Conservation (phyloP, 2,329 filamentous ascomycete species). For the Xylaria hypoxylon region DNA sequence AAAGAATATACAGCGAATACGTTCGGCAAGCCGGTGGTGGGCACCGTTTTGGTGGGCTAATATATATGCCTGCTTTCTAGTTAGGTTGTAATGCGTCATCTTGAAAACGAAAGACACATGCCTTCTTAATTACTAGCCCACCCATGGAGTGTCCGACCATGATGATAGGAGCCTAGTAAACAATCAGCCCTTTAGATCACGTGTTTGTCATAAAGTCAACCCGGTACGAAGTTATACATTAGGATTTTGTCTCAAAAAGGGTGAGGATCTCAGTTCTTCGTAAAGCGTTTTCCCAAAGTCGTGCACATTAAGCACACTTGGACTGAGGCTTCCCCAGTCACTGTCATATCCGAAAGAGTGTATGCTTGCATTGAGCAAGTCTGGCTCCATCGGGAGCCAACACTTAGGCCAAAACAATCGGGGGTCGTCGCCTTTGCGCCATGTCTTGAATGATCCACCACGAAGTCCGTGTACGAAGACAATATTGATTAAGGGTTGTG, state of each 20-base stretch:
- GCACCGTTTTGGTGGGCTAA: too few species aligned
- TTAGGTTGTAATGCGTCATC: too few species aligned
- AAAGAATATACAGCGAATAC: too few species aligned
- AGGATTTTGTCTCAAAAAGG: constrained; percentile 34
- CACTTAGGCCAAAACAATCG: constrained; percentile 56
- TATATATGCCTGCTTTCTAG: too few species aligned
- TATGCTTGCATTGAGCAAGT: constrained; percentile 46
- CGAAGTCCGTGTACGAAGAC: constrained; percentile 59
- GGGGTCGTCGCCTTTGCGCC: constrained; percentile 51
- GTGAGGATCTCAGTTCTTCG: constrained; percentile 48
- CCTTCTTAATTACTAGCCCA: too few species aligned
- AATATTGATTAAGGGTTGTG: constrained; percentile 53
- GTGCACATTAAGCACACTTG: constrained; percentile 45
- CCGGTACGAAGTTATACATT: too few species aligned
- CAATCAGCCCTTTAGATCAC: too few species aligned
- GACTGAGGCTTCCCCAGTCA: constrained; percentile 43
- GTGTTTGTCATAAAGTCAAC: too few species aligned
- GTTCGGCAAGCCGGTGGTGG: too few species aligned
- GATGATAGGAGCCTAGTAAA: too few species aligned
- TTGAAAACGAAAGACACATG: too few species aligned
- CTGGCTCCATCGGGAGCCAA: constrained; percentile 54
- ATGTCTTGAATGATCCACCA: constrained; percentile 56
- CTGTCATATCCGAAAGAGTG: constrained; percentile 51
- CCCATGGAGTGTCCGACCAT: too few species aligned
- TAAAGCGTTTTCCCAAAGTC: constrained; percentile 50